Evolutionary conservation across 192 early-diverging fungal genomes (phyloP), one percentile per base, ranked within the genome.

Genomic region (Coemansia furcata): DNA sequence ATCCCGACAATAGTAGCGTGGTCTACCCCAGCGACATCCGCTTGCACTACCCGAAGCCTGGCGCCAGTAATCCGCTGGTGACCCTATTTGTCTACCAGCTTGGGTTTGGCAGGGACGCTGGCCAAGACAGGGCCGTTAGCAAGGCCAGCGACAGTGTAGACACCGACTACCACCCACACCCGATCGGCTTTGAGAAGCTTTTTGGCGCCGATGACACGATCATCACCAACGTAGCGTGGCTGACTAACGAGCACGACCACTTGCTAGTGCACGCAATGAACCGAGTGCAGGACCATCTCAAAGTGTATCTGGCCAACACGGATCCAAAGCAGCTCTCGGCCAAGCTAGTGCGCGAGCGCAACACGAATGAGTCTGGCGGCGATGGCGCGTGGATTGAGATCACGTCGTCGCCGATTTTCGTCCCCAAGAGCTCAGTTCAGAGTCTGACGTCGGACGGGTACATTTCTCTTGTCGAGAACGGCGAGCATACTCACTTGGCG

Each of bases 31-130:
- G 83, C 6, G 83, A 88, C 17, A 72, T 95, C 17, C 66, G 77
- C 33, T 83, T 98, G 63, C 93, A 91, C 66, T 98, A 98, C 71
- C 97, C 97, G 14, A 97, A 96, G 76, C 86, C 94, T 9, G 97
- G 97, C 4, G 85, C 85, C 3, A 86, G 89, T 15, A 97, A 96
- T 69, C 97, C 97, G n/a, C 81, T 77, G 4, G 94, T 86, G 6
- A 83, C 88, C 10, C 76, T 97, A 36, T 86, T 92, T 63, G 67
- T 98, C 21, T 89, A 90, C 81, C 52, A 73, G 55, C 67, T 85
- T 54, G 60, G 66, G n/a, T 85, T 82, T 68, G 64, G 62, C 43
- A 52, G 11, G 23, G 50, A 52, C 50, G 12, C 50, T 30, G 50
- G 50, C 23, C 37, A 33, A 8, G 65, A 43, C 40, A 62, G 38